Evolutionary conservation across 345 rosid species (phyloP).

Genomic region (Salix viminalis): DNA sequence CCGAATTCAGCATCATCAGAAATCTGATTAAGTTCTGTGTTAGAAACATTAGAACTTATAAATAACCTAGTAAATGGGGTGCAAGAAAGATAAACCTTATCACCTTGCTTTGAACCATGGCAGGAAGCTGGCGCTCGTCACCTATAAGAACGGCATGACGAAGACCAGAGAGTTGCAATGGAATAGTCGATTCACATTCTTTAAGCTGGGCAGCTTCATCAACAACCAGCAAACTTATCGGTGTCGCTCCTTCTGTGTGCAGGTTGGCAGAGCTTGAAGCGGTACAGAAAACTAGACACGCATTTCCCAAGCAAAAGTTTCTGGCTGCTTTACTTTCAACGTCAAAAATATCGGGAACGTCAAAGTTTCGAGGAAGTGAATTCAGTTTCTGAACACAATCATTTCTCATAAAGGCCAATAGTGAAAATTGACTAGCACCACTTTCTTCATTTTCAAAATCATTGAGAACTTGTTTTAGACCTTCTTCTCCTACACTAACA

Average conservation of each 20-base stretch:
- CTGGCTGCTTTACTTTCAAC: neutral
- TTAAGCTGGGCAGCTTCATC: slow-evolving; percentile 61
- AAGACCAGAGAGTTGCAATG: slow-evolving; percentile 43
- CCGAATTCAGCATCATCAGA: slow-evolving; percentile 20
- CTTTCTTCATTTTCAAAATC: neutral
- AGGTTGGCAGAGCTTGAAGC: slow-evolving; percentile 40
- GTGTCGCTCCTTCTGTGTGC: slow-evolving; percentile 8
- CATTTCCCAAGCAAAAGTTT: slow-evolving; percentile 27
- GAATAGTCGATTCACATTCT: slow-evolving; percentile 50
- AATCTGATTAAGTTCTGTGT: neutral
- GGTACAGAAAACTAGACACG: slow-evolving; percentile 41
- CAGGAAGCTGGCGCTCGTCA: slow-evolving; percentile 47
- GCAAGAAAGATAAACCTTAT: neutral
- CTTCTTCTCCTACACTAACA: neutral
- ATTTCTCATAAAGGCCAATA: neutral
- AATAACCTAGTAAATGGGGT: neutral
- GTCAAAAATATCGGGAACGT: neutral
- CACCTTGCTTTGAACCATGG: slow-evolving; percentile 46
- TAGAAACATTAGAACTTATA: neutral
- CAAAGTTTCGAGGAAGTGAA: slow-evolving; percentile 4
- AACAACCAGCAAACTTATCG: slow-evolving; percentile 32
- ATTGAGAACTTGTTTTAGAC: neutral
- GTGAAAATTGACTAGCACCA: neutral
- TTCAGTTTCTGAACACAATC: slow-evolving; percentile 6
- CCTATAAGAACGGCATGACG: slow-evolving; percentile 44